phyloP scores from a whole-genome alignment of 768 basidiomycete genomes.

The Pleurotus salmoneostramineus region DNA sequence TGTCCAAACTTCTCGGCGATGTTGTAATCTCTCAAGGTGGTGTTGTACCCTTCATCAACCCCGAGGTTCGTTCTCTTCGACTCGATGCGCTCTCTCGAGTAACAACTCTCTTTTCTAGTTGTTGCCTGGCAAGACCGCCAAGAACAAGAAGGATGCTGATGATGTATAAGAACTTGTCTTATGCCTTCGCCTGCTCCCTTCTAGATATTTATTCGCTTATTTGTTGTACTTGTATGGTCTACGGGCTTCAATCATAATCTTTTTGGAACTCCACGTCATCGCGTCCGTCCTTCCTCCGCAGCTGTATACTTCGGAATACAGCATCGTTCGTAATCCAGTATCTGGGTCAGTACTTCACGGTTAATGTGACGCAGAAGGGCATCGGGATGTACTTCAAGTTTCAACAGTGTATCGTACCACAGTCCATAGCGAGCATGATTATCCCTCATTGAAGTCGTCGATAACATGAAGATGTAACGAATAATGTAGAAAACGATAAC shows the following conservation, averaged over 20 bases:
- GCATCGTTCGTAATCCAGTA: too few relatives aligned
- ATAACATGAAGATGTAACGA: background rate
- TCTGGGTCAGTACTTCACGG: background rate
- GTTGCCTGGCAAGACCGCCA: constrained; percentile 38
- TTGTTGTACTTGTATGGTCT: constrained; percentile 2
- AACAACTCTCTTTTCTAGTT: constrained; percentile 24
- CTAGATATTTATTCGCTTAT: constrained; percentile 6
- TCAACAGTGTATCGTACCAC: too few relatives aligned
- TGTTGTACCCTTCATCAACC: constrained; percentile 71
- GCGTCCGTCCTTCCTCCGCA: background rate
- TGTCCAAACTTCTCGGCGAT: constrained; percentile 75
- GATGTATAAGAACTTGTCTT: constrained; percentile 30
- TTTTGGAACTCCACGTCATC: background rate
- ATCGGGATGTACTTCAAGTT: background rate
- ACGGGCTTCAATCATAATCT: background rate
- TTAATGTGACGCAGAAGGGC: background rate
- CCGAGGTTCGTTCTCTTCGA: constrained; percentile 20
- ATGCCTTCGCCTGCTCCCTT: background rate
- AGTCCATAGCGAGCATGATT: too few relatives aligned
- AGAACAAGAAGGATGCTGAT: constrained; percentile 43
- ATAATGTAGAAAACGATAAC: background rate
- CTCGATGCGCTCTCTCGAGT: background rate
- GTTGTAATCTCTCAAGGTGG: constrained; percentile 87
- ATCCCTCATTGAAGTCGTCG: too few relatives aligned
- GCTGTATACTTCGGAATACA: background rate